Evolutionary conservation across 2,329 filamentous ascomycete genomes (phyloP).

Genomic region (Diaporthe australafricana): DNA sequence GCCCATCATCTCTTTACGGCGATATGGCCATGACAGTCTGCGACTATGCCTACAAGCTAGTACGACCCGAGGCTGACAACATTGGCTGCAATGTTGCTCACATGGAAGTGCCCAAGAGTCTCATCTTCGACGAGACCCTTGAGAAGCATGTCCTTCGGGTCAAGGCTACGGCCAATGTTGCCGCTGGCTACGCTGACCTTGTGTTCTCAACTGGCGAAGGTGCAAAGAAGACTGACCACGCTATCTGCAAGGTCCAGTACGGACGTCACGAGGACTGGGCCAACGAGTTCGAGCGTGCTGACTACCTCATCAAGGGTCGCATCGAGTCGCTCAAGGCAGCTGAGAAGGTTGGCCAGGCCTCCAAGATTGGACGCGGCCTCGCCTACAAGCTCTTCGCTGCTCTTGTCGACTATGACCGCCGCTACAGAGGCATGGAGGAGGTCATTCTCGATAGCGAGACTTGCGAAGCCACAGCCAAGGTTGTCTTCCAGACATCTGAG

Average conservation of each 20-base stretch:
- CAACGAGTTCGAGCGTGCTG: conserved; percentile 73
- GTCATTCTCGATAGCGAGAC: conserved; percentile 64
- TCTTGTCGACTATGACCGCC: conserved; percentile 66
- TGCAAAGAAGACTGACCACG: conserved; percentile 69
- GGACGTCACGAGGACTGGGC: conserved; percentile 71
- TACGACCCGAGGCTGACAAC: conserved; percentile 65
- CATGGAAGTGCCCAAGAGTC: conserved; percentile 77
- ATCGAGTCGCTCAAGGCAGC: conserved; percentile 69
- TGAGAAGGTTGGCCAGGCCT: conserved; percentile 73
- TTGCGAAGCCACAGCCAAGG: conserved; percentile 56
- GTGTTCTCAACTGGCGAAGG: conserved; percentile 71
- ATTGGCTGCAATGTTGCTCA: conserved; percentile 73
- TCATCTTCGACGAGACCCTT: conserved; percentile 66
- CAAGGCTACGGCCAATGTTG: conserved; percentile 69
- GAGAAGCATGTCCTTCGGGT: conserved; percentile 70
- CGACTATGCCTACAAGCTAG: conserved; percentile 75
- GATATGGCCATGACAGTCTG: conserved; percentile 65
- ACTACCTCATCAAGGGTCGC: conserved; percentile 76
- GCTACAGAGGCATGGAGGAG: conserved; percentile 69
- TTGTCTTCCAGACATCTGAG: conserved; percentile 59
- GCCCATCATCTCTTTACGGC: conserved; percentile 68
- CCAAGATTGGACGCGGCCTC: conserved; percentile 79
- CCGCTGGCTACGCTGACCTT: conserved; percentile 65
- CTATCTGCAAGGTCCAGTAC: conserved; percentile 70
- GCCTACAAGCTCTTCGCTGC: conserved; percentile 78